Evolutionary conservation across 2,329 filamentous ascomycete genomes (phyloP), one percentile per base, ranked within the genome.

Genomic region (Daldinia eschscholtzii): DNA sequence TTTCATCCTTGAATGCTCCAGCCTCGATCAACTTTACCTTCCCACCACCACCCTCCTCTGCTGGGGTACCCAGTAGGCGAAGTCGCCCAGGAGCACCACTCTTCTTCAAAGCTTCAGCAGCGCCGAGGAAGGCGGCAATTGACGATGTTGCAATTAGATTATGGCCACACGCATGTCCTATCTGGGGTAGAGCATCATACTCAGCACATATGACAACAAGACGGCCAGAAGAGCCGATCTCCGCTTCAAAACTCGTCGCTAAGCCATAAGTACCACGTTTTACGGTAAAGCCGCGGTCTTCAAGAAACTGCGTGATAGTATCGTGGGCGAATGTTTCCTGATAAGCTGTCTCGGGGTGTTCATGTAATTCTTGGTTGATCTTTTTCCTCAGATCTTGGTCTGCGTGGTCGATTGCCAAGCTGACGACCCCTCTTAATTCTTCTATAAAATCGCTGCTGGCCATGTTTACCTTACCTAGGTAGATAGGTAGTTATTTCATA

Each of bases 261-360:
- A 88, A 70, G 2, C 83, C 86, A 71, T 86, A 86, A 0, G 85
- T 83, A 59, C 85, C 81, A 0, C 81, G 81, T 4, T 79, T 84
- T 6, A 87, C 84, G 0, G 73, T 65, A 71, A 84, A 86, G 0
- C 83, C 86, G 3, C 82, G 80, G 1, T 74, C 68, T 44, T 82
- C 78, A 0, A 88, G 78, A 41, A 84, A 80, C 4, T 76, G 70
- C 15, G 81, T 81, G 53, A 88, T 83, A 6, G 79, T 80, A 42
- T 86, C 81, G 68, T 88, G 85, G 7, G 87, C 86, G 18, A 80
- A 80, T 73, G 82, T 76, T 70, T 88, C 86, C 59, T 86, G 74
- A 72, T 83, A 88, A 2, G 80, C 82, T 0, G 85, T 76, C 73
- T 88, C 86, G 0, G 86, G 86, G 63, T 87, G 80, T 10, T 73